Base-by-base conservation (phyloP, 1,284 basidiomycete species). In the Tylopilus sp. region DNA sequence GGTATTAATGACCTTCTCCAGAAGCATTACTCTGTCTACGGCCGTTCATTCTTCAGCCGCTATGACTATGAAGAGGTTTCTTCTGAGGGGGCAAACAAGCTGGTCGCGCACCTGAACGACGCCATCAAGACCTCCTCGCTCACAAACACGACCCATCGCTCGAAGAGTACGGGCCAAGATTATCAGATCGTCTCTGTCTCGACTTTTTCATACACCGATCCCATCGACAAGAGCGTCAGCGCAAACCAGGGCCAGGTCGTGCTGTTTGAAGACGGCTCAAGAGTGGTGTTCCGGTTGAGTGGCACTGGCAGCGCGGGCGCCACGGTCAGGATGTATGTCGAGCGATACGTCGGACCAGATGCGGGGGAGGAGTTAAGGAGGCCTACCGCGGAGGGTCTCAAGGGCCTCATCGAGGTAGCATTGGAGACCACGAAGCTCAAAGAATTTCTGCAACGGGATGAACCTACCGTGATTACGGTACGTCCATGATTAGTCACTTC, bases 1-100 rank as follows among this genome's bases (percentile, higher is more conserved):
- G 91, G 90, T 16, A 96, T 97, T 73, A 93, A 92, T 55, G 92
- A 96, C 63, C 73, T 97, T 56, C 81, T 97, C 35, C 76, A 85
- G 57, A 81, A 79, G 55, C 92, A 96, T 77, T 99, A 98, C 74
- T 76, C 80, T 55, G 86, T 81, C 62, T 99, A 99, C 72, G 96
- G 96, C 37, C 92, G 96, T 56, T 94, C 89, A 54, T 99, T 98
- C 83, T 99, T 98, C 81, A 94, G 90, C 54, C 86, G 93, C 57
- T 99, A 99, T 74, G 96, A 99, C 74, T 99, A 99, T 74, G 96
- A 99, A 70, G 97, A 99, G 70, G 93, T 97, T 42, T 81, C 91
- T 13, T 92, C 92, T 0, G 89, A 89, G 30, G 92, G 89, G 29
- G 96, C 97, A 41, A 83, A 89, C 62, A 82, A 84, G 55, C 76